Percentiles rank a stretch among this genome's conserved stretches.
Conservation (phyloP, 139 green algal species). For the Chlorokybus atmophyticus region DNA sequence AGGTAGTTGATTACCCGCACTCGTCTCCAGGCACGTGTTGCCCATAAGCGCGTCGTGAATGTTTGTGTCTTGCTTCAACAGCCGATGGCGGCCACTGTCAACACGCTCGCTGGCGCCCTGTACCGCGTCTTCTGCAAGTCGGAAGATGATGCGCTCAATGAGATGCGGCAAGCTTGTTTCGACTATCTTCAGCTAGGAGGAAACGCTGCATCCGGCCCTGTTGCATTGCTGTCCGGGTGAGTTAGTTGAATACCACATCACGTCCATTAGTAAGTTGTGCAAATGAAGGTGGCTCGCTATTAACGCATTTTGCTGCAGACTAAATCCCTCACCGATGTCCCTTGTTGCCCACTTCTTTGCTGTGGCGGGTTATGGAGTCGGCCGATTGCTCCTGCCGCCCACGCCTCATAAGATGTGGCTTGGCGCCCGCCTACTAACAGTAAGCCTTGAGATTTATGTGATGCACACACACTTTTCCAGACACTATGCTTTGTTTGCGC, state of each 20-base stretch:
- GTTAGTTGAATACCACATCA: not conserved
- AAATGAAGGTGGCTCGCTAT: too few relatives aligned
- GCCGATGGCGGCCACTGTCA: slow-evolving; percentile 89
- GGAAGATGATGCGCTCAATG: slow-evolving; percentile 63
- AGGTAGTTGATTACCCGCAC: not conserved
- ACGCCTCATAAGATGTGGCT: slow-evolving; percentile 44
- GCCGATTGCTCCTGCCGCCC: slow-evolving; percentile 68
- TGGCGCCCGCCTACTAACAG: slow-evolving; percentile 22
- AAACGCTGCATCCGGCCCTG: slow-evolving; percentile 57
- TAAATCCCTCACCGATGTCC: slow-evolving; percentile 72
- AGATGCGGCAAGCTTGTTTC: slow-evolving; percentile 94
- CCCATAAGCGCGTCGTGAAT: slow-evolving; percentile 48
- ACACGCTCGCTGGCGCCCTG: slow-evolving; percentile 93
- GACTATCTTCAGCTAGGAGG: slow-evolving; percentile 87
- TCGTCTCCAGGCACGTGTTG: too few relatives aligned
- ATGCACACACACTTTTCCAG: not conserved
- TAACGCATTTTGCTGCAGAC: slow-evolving; percentile 4
- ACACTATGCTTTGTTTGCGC: not conserved
- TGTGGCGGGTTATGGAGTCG: slow-evolving; percentile 78
- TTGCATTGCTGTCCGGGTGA: slow-evolving; percentile 64
- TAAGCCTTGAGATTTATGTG: not conserved
- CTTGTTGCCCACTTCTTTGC: slow-evolving; percentile 96
- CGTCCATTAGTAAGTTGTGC: too few relatives aligned
- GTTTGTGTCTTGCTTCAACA: slow-evolving; percentile 17
- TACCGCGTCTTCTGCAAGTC: slow-evolving; percentile 85